Percentiles rank a stretch among this genome's conserved stretches.
These are phyloP conservation scores for Bjerkandera adusta DNA, from an alignment of 1,284 basidiomycete genomes.

Conservation along the genomic window DNA sequence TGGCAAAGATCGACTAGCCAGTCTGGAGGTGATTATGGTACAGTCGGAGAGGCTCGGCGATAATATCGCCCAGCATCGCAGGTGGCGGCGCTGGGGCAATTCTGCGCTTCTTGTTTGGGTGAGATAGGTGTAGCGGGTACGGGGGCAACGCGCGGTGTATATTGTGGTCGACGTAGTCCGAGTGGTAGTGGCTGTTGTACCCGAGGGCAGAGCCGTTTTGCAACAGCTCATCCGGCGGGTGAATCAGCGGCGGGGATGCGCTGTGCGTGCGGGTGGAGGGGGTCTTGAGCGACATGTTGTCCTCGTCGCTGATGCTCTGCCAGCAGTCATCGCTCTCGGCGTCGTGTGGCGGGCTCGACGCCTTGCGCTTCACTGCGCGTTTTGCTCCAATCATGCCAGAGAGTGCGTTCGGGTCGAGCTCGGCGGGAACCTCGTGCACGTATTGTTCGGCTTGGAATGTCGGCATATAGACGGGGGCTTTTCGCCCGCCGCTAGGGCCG, in stretches of 20 bases:
- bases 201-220: neutral
- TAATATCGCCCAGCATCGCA: neutral
- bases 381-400: conserved; percentile 7
- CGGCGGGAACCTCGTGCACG: conserved; percentile 26
- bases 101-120: conserved; percentile 8
- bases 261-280: conserved; percentile 4
- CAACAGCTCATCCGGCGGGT: conserved; percentile 1
- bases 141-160: neutral
- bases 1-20: too few relatives aligned
- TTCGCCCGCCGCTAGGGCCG: conserved; percentile 20
- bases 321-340: conserved; percentile 14
- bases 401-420: conserved; percentile 4
- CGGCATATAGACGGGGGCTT: conserved; percentile 37
- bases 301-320: conserved; percentile 5
- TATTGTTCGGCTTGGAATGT: conserved; percentile 48
- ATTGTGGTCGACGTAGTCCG: neutral
- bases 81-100: conserved; percentile 7
- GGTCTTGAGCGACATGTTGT: neutral
- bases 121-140: neutral
- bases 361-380: conserved; percentile 19
- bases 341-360: conserved; percentile 12
- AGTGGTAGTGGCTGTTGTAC: neutral
- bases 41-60: conserved; percentile 4
- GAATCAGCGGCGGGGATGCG: conserved; percentile 8
- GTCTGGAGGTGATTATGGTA: conserved; percentile 11